Base-by-base conservation (phyloP, 139 green algal species). In the Chlorella sp. region DNA sequence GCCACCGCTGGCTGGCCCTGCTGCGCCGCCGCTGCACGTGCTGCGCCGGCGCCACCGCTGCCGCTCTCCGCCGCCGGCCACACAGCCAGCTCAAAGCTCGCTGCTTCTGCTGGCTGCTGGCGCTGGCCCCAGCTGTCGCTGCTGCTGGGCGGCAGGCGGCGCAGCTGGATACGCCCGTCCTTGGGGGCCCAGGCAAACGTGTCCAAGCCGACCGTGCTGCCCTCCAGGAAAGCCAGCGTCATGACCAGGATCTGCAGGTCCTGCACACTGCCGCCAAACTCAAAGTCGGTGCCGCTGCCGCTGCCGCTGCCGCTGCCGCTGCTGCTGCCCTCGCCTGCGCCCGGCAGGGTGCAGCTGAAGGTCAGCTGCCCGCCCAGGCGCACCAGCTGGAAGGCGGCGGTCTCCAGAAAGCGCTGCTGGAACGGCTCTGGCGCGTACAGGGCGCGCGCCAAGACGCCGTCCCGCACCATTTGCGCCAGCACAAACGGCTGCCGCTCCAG, bases 331-430 rank as follows among this genome's bases (percentile, higher is more conserved):
- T 9, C 9, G 44, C 44, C 28, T 1, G 34, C 38, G 3, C 32
- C 26, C 25, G 55, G 75, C 11, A 81, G 32, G 75, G 76, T 71
- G 76, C 76, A 82, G 15, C 12, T 36, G 41, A 82, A 82, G 57
- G 57, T 11, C 25, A 36, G 39, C 39, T 26, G 28, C 25, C 26
- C 5, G 34, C 41, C 20, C 36, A 82, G 57, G 13, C 60, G 57
- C 38, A 82, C 25, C 23, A 12, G 16, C 11, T 34, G 25, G 18
- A 67, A 73, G 36, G 76, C 76, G 23, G 76, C 36, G 30, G 41
- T 56, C 57, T 82, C 60, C 57, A 82, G 57, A 3, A 4, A 28
- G 9, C 56, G 36, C 57, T 57, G 7, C 60, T 73, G 76, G 51
- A n/a, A 38, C 34, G 57, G 36, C 60, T 82, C 76, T 2, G 76